phyloP scores from a whole-genome alignment of 176 grass and related monocot species.

The Tillandsia fasciculata region DNA sequence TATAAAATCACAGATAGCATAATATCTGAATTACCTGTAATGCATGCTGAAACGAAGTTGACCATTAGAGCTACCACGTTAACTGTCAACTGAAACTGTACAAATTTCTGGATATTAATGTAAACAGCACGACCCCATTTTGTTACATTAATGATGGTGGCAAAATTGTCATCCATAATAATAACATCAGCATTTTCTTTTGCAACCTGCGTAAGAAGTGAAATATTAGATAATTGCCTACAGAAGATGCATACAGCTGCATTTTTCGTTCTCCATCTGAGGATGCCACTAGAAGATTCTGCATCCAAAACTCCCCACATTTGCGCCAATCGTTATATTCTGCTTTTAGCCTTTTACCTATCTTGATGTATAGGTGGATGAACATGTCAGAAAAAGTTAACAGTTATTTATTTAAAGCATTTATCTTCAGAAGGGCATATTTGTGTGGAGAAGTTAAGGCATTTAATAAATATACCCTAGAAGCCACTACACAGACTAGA shows the following conservation, averaged over 20 bases:
- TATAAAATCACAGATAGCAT: background rate
- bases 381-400: too few relatives aligned
- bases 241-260: background rate
- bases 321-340: too few relatives aligned
- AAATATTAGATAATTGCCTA: background rate
- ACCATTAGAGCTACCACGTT: conserved; percentile 82
- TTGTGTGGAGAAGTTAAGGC: too few relatives aligned
- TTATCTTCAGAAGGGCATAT: too few relatives aligned
- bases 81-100: conserved; percentile 92
- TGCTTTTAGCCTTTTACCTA: too few relatives aligned
- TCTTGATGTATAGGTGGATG: too few relatives aligned
- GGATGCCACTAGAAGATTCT: background rate
- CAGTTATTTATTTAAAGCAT: too few relatives aligned
- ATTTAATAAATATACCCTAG: too few relatives aligned
- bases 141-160: conserved; percentile 75
- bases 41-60: conserved; percentile 78
- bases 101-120: conserved; percentile 97
- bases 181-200: conserved; percentile 97
- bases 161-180: conserved; percentile 91
- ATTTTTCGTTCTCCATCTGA: background rate
- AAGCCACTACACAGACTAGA: too few relatives aligned
- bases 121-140: conserved; percentile 94
- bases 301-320: background rate
- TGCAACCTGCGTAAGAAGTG: conserved; percentile 58
- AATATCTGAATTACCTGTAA: conserved; percentile 45